These are phyloP conservation scores for Penicillium dipodomyicola DNA, from an alignment of 495 filamentous ascomycete genomes.

Conservation along the genomic window DNA sequence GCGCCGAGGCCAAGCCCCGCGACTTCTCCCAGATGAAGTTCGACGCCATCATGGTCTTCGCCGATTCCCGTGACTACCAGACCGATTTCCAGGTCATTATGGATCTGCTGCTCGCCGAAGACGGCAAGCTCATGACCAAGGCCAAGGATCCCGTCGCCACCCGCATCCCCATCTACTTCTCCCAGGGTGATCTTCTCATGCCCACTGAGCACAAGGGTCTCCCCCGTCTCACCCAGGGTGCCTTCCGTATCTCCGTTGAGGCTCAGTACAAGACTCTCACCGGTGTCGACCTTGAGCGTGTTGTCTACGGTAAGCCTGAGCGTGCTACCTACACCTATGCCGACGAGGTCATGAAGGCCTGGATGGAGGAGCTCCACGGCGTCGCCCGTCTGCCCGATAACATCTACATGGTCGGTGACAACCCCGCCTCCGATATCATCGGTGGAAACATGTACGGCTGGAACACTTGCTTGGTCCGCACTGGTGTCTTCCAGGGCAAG, in stretches of 20 bases:
- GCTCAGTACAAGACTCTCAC: conserved; percentile 77
- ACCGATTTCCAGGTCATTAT: conserved; percentile 85
- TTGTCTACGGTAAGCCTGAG: conserved; percentile 83
- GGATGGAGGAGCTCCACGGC: conserved; percentile 75
- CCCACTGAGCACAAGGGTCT: conserved; percentile 70
- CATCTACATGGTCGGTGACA: conserved; percentile 82
- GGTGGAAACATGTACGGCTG: conserved; percentile 80
- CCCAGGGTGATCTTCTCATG: conserved; percentile 70
- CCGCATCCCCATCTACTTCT: conserved; percentile 76
- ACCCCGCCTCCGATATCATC: conserved; percentile 74
- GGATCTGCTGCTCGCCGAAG: conserved; percentile 72
- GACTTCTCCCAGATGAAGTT: conserved; percentile 70
- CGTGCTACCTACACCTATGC: conserved; percentile 78
- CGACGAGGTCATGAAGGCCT: conserved; percentile 68
- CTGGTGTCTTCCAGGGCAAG: conserved; percentile 58
- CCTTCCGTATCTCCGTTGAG: conserved; percentile 74
- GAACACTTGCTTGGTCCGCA: conserved; percentile 70
- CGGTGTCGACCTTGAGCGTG: conserved; percentile 72
- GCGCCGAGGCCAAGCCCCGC: conserved; percentile 61
- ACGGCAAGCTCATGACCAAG: conserved; percentile 64
- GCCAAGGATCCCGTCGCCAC: conserved; percentile 65
- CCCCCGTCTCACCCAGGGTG: conserved; percentile 71
- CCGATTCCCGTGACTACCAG: conserved; percentile 79
- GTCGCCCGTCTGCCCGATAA: conserved; percentile 67
- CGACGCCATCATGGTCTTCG: conserved; percentile 79